Evolutionary conservation across 2,329 filamentous ascomycete species (phyloP).

Genomic region (Trichoderma atroviride): DNA sequence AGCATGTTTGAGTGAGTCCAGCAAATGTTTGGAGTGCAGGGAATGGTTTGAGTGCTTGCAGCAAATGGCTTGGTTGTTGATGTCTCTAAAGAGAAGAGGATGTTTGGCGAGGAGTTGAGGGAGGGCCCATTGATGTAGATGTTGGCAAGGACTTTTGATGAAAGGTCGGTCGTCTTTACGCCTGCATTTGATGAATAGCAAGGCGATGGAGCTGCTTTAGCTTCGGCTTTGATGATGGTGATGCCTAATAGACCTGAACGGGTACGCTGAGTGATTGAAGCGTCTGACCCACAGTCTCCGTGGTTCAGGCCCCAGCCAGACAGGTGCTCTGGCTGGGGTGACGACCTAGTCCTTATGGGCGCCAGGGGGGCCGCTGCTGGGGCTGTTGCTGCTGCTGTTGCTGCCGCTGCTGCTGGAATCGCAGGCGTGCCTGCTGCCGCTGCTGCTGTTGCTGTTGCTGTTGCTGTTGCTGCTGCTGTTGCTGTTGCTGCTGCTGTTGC

Average conservation of each 20-base stretch:
- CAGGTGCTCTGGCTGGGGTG: not conserved
- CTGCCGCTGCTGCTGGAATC: too few species aligned
- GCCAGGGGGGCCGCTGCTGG: not conserved
- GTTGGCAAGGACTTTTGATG: not conserved
- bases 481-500: too few species aligned
- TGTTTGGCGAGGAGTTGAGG: not conserved
- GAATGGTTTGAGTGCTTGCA: not conserved
- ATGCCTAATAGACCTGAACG: slow-evolving; percentile 20
- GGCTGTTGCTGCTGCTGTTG: not conserved
- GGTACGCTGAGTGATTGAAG: slow-evolving; percentile 13
- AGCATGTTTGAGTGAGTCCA: too few species aligned
- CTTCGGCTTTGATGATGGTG: not conserved
- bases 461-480: too few species aligned
- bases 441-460: too few species aligned
- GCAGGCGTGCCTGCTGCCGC: too few species aligned
- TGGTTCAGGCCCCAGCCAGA: slow-evolving; percentile 10
- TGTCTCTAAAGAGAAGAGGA: not conserved
- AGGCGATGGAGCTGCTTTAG: slow-evolving; percentile 21
- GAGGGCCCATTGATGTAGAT: not conserved
- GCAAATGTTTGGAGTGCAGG: too few species aligned
- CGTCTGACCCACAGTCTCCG: slow-evolving; percentile 19
- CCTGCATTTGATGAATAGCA: slow-evolving; percentile 10
- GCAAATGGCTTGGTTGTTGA: not conserved
- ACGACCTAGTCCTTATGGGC: slow-evolving; percentile 11
- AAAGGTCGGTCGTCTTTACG: slow-evolving; percentile 17